Evolutionary conservation across 768 basidiomycete species (phyloP).

Genomic region (Steccherinum ochraceum): DNA sequence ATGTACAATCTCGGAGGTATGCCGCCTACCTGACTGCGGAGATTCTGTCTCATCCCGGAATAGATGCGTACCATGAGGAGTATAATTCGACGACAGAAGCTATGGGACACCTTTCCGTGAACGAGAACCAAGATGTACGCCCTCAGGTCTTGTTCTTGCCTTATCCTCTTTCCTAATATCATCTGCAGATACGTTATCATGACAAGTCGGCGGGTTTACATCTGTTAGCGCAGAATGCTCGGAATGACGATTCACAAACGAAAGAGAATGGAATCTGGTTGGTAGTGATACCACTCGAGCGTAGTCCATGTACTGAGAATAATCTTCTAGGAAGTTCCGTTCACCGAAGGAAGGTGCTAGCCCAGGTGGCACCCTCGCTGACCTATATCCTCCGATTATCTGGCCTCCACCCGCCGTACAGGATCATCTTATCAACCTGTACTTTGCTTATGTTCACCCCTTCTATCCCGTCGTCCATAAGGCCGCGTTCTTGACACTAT

Average conservation of each 20-base stretch:
- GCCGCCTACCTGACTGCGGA: not conserved
- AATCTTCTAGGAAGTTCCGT: constrained; percentile 16
- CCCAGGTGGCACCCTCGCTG: not conserved
- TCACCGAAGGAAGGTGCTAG: not conserved
- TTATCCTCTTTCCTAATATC: too few relatives aligned
- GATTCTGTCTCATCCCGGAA: not conserved
- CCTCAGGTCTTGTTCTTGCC: too few relatives aligned
- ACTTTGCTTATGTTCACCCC: constrained; percentile 82
- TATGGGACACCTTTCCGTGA: constrained; percentile 66
- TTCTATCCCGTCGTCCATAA: constrained; percentile 79
- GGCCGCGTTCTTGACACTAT: constrained; percentile 60
- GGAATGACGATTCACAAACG: constrained; percentile 61
- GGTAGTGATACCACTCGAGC: not conserved
- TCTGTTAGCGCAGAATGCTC: constrained; percentile 58
- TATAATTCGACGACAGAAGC: constrained; percentile 44
- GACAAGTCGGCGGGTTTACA: constrained; percentile 73
- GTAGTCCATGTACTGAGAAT: not conserved
- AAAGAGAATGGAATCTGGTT: constrained; percentile 38
- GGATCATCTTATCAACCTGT: constrained; percentile 63
- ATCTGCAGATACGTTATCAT: constrained; percentile 75
- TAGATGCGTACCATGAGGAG: constrained; percentile 6
- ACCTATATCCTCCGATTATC: constrained; percentile 2
- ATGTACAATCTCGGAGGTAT: not conserved
- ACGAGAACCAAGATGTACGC: constrained; percentile 74
- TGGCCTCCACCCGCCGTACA: constrained; percentile 61